phyloP scores from a whole-genome alignment of 805 yeast genomes.

The Wickerhamiella kurtzmanii region DNA sequence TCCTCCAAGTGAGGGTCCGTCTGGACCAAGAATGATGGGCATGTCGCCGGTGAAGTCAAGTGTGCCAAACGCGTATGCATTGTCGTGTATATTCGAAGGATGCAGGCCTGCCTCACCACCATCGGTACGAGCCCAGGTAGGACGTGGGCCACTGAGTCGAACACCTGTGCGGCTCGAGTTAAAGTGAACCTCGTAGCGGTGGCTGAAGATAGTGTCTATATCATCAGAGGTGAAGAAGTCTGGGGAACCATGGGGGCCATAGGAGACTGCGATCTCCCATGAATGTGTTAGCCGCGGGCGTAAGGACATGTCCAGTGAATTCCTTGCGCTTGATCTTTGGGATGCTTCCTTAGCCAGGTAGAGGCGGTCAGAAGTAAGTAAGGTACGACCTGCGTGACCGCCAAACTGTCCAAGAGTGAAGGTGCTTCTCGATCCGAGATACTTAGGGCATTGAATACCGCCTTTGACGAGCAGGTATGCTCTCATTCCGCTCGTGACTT shows the following conservation, averaged over 20 bases:
- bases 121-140: conserved; percentile 85
- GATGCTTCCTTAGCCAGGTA: conserved; percentile 41
- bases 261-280: conserved; percentile 84
- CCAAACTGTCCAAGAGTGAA: conserved; percentile 85
- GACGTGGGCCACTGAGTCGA: conserved; percentile 84
- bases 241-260: conserved; percentile 96
- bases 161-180: conserved; percentile 94
- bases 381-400: conserved; percentile 82
- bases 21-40: conserved; percentile 89
- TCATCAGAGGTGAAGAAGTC: conserved; percentile 74
- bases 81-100: conserved; percentile 94
- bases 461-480: conserved; percentile 79
- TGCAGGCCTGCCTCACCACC: conserved; percentile 97
- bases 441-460: conserved; percentile 86
- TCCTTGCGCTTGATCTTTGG: background rate
- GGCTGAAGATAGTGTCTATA: conserved; percentile 55
- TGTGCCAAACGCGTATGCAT: conserved; percentile 89
- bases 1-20: conserved; percentile 94
- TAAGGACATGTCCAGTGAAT: conserved; percentile 45
- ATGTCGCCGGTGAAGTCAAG: conserved; percentile 96
- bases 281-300: conserved; percentile 38
- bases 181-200: conserved; percentile 86
- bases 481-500: conserved; percentile 68
- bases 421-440: conserved; percentile 85
- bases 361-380: conserved; percentile 81